Conservation (phyloP, 1,284 basidiomycete genomes). For the Golubevia pallescens region DNA sequence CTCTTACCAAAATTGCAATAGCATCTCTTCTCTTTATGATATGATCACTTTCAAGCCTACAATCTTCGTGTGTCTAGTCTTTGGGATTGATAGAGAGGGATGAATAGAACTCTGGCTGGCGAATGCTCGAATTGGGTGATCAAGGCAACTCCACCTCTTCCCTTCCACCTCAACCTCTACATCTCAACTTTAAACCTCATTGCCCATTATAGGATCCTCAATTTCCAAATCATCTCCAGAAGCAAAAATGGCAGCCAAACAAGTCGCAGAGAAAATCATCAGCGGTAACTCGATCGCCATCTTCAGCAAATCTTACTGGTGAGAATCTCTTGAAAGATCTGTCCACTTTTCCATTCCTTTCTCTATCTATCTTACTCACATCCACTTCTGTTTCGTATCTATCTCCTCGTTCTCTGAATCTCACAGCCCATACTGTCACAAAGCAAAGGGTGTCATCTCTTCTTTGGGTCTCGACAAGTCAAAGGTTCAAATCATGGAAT, state of each 20-base stretch:
- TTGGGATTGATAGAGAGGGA: conserved; percentile 1
- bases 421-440: conserved; percentile 39
- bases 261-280: conserved; percentile 62
- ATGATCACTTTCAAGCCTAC: conserved; percentile 2
- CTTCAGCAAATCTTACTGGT: conserved; percentile 62
- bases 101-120: background rate
- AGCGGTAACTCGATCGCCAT: conserved; percentile 58
- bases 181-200: conserved; percentile 2
- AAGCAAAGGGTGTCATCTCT: conserved; percentile 62
- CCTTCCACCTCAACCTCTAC: conserved; percentile 2
- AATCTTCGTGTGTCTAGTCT: conserved; percentile 5
- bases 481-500: conserved; percentile 55
- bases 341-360: background rate
- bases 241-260: conserved; percentile 58
- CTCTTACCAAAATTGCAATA: too few species aligned
- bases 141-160: background rate
- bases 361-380: background rate
- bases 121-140: conserved; percentile 4
- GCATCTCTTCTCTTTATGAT: background rate
- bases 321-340: conserved; percentile 8
- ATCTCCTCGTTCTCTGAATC: background rate
- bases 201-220: conserved; percentile 21
- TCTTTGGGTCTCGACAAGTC: conserved; percentile 47
- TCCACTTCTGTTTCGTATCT: background rate
- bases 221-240: conserved; percentile 11